Base-by-base conservation (phyloP, 75 land plant species). In the Picea glauca region DNA sequence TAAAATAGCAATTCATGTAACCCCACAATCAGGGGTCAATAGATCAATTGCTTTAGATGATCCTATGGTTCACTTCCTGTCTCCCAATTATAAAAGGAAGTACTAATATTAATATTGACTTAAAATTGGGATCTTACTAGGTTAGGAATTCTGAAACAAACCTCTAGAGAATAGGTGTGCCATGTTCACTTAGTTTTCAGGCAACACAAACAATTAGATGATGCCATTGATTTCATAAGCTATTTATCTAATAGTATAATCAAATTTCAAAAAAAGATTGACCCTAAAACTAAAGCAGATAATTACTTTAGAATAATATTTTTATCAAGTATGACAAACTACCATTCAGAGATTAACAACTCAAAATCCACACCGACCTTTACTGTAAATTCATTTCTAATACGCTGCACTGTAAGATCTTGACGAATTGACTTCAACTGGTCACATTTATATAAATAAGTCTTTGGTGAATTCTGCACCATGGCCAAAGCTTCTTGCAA, bases 361-460 rank as follows among this genome's bases (percentile, higher is more conserved):
- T 62, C 56, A 58, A 62, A 30, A 12, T 65, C 12, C 60, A 33
- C 54, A 59, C 60, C 58, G n/a, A 95, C 98, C 98, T 91, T 88
- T 12, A 86, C 98, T 18, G 99, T 97, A 17, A 97, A 80, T 76
- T 91, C 91, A 84, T 97, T 93, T 13, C 88, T 85, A 78, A 97
- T 91, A 23, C 95, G 77, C 80, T 97, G 99, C 13, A 97, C 98
- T 77, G 99, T 97, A 23, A 97, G 81, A 79, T 97, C 99, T 81
- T 97, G 99, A 11, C 99, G 93, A 65, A 97, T 97, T 54, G 99
- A 95, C 78, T 97, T 97, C 79, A 97, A 86, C 84, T 97, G 99
- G 84, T 97, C 99, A 81, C 99, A 97, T 81, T 90, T 97, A 79
- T 93, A 97, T 66, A 97, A 86, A 72, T 97, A 97, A 62, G 90